Conservation (phyloP, 305 asterid species). For the Solanum aculeatissimum region DNA sequence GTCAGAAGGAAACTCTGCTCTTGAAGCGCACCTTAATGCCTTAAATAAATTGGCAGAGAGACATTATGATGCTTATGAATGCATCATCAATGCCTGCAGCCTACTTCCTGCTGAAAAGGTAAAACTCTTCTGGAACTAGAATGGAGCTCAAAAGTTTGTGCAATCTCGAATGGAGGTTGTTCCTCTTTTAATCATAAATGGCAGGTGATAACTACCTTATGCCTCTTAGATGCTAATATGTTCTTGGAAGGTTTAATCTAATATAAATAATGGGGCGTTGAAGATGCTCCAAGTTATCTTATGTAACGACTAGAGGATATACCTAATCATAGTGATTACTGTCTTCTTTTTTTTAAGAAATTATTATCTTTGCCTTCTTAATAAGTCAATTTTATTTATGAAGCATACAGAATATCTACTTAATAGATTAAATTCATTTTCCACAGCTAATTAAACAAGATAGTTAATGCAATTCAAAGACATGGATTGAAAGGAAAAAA, state of each 20-base stretch:
- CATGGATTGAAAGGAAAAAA: not conserved
- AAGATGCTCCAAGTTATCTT: not conserved
- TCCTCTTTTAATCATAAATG: not conserved
- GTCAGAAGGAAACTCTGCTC: constrained; percentile 63
- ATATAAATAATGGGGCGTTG: not conserved
- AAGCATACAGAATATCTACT: not conserved
- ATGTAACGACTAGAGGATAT: not conserved
- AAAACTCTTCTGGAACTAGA: not conserved
- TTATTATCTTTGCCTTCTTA: not conserved
- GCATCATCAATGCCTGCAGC: constrained; percentile 57
- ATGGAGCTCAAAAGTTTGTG: not conserved
- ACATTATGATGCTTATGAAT: constrained; percentile 36
- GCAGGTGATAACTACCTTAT: not conserved
- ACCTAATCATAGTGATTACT: not conserved
- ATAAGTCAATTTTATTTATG: not conserved
- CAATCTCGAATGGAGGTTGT: not conserved
- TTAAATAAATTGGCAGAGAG: constrained; percentile 57
- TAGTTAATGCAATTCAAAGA: not conserved
- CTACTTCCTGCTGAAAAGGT: constrained; percentile 59
- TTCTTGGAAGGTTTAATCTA: not conserved
- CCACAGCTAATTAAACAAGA: not conserved
- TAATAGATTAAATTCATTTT: not conserved
- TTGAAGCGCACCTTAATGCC: constrained; percentile 62
- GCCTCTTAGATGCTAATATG: not conserved
- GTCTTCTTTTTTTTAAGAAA: not conserved